These are phyloP conservation scores for Tetratostichococcus sp. DNA, from an alignment of 139 green algal genomes.

Conservation along the genomic window DNA sequence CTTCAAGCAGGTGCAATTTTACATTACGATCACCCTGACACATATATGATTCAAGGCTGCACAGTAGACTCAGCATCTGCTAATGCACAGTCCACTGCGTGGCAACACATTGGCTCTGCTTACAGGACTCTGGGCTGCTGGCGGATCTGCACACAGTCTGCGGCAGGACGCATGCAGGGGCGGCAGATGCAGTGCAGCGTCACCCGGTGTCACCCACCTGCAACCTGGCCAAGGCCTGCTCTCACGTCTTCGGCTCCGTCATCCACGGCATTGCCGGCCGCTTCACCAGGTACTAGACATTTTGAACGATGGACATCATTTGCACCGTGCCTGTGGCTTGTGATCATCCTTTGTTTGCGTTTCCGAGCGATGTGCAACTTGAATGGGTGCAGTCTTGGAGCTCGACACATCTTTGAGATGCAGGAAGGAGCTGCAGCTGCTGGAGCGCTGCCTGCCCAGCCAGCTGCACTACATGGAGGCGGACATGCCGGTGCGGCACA, in stretches of 20 bases:
- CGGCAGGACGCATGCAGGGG: not conserved
- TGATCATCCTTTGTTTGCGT: too few relatives aligned
- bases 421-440: conserved; percentile 13
- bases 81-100: too few relatives aligned
- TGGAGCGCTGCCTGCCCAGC: conserved; percentile 31
- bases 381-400: too few relatives aligned
- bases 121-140: not conserved
- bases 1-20: not conserved
- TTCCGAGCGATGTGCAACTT: too few relatives aligned
- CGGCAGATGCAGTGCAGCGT: not conserved
- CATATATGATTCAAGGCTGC: too few relatives aligned
- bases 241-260: not conserved
- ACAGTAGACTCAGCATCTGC: too few relatives aligned
- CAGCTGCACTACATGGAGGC: conserved; percentile 29
- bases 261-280: not conserved
- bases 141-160: not conserved
- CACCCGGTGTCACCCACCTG: not conserved
- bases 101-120: too few relatives aligned
- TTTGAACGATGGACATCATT: too few relatives aligned
- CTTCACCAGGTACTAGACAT: not conserved
- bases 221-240: conserved; percentile 1
- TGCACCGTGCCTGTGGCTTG: too few relatives aligned
- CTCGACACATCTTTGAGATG: too few relatives aligned
- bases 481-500: conserved; percentile 26
- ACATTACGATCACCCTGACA: too few relatives aligned